Evolutionary conservation across 768 basidiomycete species (phyloP).

Genomic region (Suillus alpinus): DNA sequence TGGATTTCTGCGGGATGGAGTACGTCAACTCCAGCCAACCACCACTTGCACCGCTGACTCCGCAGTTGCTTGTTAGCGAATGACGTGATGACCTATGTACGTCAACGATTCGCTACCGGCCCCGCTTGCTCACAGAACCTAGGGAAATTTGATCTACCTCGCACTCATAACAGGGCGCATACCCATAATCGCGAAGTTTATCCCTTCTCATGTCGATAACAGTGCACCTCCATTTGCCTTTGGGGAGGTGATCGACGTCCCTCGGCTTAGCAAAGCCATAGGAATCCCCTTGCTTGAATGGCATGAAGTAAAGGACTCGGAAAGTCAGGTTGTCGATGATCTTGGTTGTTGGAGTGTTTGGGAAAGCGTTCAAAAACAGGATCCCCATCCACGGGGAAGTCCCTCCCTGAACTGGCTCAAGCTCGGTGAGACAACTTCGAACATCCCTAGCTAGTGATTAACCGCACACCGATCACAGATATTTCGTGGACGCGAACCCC

Average conservation of each 20-base stretch:
- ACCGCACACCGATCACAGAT: conserved; percentile 37
- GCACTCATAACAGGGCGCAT: conserved; percentile 56
- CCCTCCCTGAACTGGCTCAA: conserved; percentile 1
- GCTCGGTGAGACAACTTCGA: conserved; percentile 5
- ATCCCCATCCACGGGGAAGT: conserved; percentile 14
- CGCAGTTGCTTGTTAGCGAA: conserved; percentile 45
- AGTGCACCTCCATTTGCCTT: conserved; percentile 51
- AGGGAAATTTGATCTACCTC: conserved; percentile 60
- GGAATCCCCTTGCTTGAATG: conserved; percentile 56
- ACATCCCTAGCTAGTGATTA: conserved; percentile 29
- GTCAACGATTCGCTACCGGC: conserved; percentile 11
- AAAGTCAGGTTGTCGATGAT: conserved; percentile 32
- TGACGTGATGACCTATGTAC: conserved; percentile 73
- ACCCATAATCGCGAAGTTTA: conserved; percentile 58
- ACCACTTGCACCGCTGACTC: neutral
- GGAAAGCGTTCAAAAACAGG: conserved; percentile 17
- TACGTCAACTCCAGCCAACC: conserved; percentile 29
- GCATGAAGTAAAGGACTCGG: conserved; percentile 55
- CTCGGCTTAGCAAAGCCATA: conserved; percentile 43
- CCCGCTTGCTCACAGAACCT: conserved; percentile 26
- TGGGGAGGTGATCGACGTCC: conserved; percentile 60
- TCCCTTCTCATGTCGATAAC: conserved; percentile 52
- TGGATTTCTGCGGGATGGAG: conserved; percentile 82
- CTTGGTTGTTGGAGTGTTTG: conserved; percentile 22
- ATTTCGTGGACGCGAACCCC: conserved; percentile 25